These are phyloP conservation scores for Senecio squalidus DNA, from an alignment of 140 eudicot species.

Conservation along the genomic window DNA sequence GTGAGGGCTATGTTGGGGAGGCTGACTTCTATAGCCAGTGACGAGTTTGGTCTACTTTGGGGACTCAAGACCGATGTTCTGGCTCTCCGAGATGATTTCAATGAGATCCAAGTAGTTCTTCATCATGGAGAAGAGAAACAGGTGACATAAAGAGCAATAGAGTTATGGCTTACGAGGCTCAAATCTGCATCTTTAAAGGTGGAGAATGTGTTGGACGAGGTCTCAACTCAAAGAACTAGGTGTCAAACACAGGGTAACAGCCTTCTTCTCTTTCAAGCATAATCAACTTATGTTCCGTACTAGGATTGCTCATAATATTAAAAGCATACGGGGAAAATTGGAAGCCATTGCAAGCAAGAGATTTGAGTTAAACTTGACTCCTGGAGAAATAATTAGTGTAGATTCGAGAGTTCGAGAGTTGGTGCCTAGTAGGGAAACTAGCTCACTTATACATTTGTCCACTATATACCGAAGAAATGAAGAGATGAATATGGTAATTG, in stretches of 20 bases:
- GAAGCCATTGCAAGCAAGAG: not conserved
- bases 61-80: not conserved
- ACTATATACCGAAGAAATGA: not conserved
- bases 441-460: not conserved
- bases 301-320: constrained; percentile 8
- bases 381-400: too few species aligned
- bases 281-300: not conserved
- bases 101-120: not conserved
- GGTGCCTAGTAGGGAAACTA: not conserved
- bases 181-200: not conserved
- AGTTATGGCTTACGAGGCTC: not conserved
- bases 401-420: not conserved
- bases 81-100: not conserved
- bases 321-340: not conserved
- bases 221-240: not conserved
- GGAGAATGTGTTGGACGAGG: not conserved
- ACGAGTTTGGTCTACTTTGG: constrained; percentile 4
- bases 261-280: constrained; percentile 1
- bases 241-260: not conserved
- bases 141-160: not conserved
- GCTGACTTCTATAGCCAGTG: not conserved
- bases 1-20: not conserved
- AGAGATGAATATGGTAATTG: not conserved
- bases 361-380: not conserved
- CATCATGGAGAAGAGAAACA: not conserved